A percentile compares a stretch with the other conserved stretches of the same genome.
phyloP scores from a whole-genome alignment of 805 yeast genomes.

The Isabelozyma pseudorhagii region DNA sequence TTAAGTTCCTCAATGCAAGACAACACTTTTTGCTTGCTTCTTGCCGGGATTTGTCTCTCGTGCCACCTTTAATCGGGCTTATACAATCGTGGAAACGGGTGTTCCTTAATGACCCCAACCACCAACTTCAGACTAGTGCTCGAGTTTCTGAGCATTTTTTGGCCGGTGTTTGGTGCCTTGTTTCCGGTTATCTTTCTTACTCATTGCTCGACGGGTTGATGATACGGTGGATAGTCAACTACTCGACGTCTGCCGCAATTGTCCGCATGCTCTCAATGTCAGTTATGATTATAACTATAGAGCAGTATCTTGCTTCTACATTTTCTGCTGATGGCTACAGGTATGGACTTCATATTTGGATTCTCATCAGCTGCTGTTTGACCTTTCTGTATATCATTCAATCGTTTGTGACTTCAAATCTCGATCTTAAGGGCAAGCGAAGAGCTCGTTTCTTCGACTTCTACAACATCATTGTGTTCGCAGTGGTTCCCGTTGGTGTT shows the following conservation, averaged over 20 bases:
- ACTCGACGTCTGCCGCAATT: slow-evolving; percentile 84
- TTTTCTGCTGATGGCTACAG: slow-evolving; percentile 65
- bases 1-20: slow-evolving; percentile 67
- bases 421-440: slow-evolving; percentile 47
- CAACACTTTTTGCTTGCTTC: slow-evolving; percentile 74
- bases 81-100: slow-evolving; percentile 41
- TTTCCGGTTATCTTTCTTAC: slow-evolving; percentile 79
- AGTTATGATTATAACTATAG: slow-evolving; percentile 64
- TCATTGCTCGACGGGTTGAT: slow-evolving; percentile 84
- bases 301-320: slow-evolving; percentile 63
- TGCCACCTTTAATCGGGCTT: slow-evolving; percentile 61
- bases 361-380: slow-evolving; percentile 77
- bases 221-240: slow-evolving; percentile 91
- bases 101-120: slow-evolving; percentile 13
- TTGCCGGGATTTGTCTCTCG: slow-evolving; percentile 74
- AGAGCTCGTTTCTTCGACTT: slow-evolving; percentile 74
- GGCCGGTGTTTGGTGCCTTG: slow-evolving; percentile 91
- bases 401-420: slow-evolving; percentile 79
- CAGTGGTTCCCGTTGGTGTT: slow-evolving; percentile 96
- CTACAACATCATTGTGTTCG: slow-evolving; percentile 87
- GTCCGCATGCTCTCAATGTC: slow-evolving; percentile 83
- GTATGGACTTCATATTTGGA: slow-evolving; percentile 87
- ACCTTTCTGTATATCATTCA: slow-evolving; percentile 81
- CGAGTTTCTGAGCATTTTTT: slow-evolving; percentile 75
- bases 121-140: slow-evolving; percentile 42